A percentile compares a stretch with the other conserved stretches of the same genome.
Conservation (phyloP, 1,284 basidiomycete species). For the Microbotryum silenes-acaulis region DNA sequence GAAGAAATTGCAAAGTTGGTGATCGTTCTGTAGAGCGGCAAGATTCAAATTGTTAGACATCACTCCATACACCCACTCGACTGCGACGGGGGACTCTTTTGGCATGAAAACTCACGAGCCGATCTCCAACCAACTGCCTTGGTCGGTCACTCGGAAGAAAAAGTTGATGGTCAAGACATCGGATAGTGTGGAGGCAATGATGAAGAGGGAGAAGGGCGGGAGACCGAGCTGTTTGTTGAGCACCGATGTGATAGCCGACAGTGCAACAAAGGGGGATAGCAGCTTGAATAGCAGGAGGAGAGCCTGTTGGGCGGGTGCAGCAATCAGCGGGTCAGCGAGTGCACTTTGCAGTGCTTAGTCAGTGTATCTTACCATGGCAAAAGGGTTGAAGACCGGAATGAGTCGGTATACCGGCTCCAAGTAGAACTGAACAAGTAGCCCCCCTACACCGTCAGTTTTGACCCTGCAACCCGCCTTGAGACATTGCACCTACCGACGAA, state of each 20-base stretch:
- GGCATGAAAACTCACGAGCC: too few relatives aligned
- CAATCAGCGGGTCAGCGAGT: neutral
- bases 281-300: slow-evolving; percentile 60
- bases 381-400: slow-evolving; percentile 78
- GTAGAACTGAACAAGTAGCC: slow-evolving; percentile 57
- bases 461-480: slow-evolving; percentile 3
- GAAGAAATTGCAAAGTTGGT: slow-evolving; percentile 30
- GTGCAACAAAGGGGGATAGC: slow-evolving; percentile 66
- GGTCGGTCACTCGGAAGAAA: slow-evolving; percentile 74
- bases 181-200: slow-evolving; percentile 63
- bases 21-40: slow-evolving; percentile 10
- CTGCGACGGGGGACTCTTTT: too few relatives aligned
- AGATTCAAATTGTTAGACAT: neutral
- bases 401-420: slow-evolving; percentile 81
- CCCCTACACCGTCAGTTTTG: slow-evolving; percentile 78
- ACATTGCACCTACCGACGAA: slow-evolving; percentile 47
- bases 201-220: slow-evolving; percentile 66
- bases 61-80: too few relatives aligned
- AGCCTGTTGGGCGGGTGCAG: slow-evolving; percentile 7
- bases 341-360: neutral
- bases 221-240: slow-evolving; percentile 59
- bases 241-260: slow-evolving; percentile 59
- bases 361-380: slow-evolving; percentile 58
- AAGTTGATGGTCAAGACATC: slow-evolving; percentile 52
- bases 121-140: slow-evolving; percentile 60